Evolutionary conservation across 2,329 filamentous ascomycete species (phyloP).

Genomic region (Colletotrichum gigasporum): DNA sequence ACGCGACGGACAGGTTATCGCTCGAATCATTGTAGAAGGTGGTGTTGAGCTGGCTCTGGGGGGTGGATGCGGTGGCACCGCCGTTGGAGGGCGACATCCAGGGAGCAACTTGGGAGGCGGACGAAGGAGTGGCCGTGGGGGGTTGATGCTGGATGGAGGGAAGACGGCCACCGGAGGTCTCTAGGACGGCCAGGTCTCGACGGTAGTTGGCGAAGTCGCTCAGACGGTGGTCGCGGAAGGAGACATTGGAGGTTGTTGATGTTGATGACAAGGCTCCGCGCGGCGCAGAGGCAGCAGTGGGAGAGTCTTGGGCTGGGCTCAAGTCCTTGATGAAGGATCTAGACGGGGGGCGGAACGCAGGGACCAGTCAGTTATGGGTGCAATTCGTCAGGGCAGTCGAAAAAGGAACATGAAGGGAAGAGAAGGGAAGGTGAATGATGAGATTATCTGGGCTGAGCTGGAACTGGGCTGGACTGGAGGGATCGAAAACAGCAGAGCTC

Average conservation of each 20-base stretch:
- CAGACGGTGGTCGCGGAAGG: constrained; percentile 66
- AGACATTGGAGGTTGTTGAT: constrained; percentile 54
- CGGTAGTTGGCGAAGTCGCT: constrained; percentile 76
- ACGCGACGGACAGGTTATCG: constrained; percentile 70
- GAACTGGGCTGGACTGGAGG: constrained; percentile 16
- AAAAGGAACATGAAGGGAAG: constrained; percentile 21
- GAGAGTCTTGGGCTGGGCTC: constrained; percentile 49
- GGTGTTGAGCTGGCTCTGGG: constrained; percentile 42
- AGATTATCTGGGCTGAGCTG: constrained; percentile 14
- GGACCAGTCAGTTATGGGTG: constrained; percentile 27
- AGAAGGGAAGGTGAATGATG: neutral
- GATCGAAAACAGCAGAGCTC: constrained; percentile 28
- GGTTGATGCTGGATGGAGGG: constrained; percentile 69
- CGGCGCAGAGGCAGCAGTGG: constrained; percentile 52
- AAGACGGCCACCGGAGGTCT: constrained; percentile 65
- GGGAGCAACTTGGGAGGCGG: constrained; percentile 64
- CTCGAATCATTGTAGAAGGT: constrained; percentile 81
- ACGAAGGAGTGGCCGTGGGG: constrained; percentile 63
- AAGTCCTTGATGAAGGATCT: constrained; percentile 41
- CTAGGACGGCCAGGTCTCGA: constrained; percentile 75
- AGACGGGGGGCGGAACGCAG: constrained; percentile 33
- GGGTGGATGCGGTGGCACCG: constrained; percentile 39
- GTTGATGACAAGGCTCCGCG: constrained; percentile 53
- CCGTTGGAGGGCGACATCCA: constrained; percentile 61
- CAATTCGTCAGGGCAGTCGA: constrained; percentile 4